Conservation (phyloP, 2,329 filamentous ascomycete genomes). For the Lecanosticta acicola region DNA sequence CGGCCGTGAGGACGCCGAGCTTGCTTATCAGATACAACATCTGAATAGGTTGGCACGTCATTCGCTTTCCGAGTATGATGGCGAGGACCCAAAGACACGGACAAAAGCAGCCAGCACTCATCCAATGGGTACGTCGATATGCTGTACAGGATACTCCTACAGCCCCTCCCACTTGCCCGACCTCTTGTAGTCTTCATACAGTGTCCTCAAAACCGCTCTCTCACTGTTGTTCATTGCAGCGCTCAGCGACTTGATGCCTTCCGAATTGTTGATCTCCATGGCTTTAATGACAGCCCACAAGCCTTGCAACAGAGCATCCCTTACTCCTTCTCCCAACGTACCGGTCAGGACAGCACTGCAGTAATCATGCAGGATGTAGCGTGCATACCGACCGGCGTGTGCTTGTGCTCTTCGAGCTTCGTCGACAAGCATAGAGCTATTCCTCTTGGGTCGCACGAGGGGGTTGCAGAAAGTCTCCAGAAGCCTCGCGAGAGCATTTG, state of each 20-base stretch:
- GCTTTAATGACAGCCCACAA: slow-evolving; percentile 51
- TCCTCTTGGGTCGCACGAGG: slow-evolving; percentile 36
- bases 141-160: too few species aligned
- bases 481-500: slow-evolving; percentile 48
- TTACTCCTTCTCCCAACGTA: slow-evolving; percentile 47
- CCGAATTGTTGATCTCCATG: slow-evolving; percentile 40
- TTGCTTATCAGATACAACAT: background rate
- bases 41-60: too few species aligned
- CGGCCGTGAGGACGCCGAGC: background rate
- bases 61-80: too few species aligned
- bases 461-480: slow-evolving; percentile 58
- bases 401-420: slow-evolving; percentile 55
- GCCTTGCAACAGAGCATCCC: slow-evolving; percentile 48
- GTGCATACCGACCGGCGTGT: slow-evolving; percentile 53
- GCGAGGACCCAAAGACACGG: too few species aligned
- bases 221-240: slow-evolving; percentile 48
- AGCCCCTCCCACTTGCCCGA: slow-evolving; percentile 32
- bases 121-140: too few species aligned
- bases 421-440: slow-evolving; percentile 46
- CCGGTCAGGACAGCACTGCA: slow-evolving; percentile 48
- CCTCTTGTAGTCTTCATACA: slow-evolving; percentile 48
- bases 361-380: slow-evolving; percentile 54
- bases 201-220: slow-evolving; percentile 47
- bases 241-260: slow-evolving; percentile 48
- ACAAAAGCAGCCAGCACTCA: too few species aligned